phyloP scores from a whole-genome alignment of 192 early-diverging fungal species.

The Haplosporangium gracile region DNA sequence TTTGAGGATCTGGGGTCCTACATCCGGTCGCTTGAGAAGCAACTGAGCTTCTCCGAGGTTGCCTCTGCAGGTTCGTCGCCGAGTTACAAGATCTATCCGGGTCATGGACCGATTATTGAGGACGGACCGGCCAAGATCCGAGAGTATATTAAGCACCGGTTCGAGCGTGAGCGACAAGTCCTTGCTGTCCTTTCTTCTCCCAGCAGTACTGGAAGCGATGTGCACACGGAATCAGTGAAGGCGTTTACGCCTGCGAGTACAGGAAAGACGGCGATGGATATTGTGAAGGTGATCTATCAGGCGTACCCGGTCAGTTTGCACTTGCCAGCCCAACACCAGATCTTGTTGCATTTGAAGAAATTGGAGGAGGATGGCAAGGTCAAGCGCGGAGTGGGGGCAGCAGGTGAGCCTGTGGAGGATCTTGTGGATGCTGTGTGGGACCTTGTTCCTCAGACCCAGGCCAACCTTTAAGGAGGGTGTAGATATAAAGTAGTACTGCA shows the following conservation, averaged over 20 bases:
- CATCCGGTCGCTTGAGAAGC: constrained; percentile 71
- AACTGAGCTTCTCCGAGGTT: constrained; percentile 48
- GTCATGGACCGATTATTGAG: constrained; percentile 84
- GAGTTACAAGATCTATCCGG: constrained; percentile 61
- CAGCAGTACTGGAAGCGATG: neutral
- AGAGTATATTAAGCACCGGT: constrained; percentile 85
- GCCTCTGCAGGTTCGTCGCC: neutral
- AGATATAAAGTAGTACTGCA: no score
- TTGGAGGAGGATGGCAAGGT: constrained; percentile 63
- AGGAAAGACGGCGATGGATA: constrained; percentile 60
- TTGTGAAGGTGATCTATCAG: constrained; percentile 67
- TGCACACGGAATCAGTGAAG: neutral
- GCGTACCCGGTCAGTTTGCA: constrained; percentile 66
- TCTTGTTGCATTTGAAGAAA: constrained; percentile 70
- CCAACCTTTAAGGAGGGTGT: constrained; percentile 9
- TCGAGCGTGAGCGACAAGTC: constrained; percentile 83
- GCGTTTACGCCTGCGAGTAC: no score
- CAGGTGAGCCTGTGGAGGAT: neutral
- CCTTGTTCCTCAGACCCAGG: constrained; percentile 8
- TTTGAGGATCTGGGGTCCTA: constrained; percentile 82
- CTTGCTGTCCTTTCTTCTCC: constrained; percentile 54
- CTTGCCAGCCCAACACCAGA: constrained; percentile 62
- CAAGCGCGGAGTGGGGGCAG: neutral
- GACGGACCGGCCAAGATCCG: constrained; percentile 73
- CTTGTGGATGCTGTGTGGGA: constrained; percentile 33